These are phyloP conservation scores for Cucumis hystrix DNA, from an alignment of 306 rosid genomes.

Conservation along the genomic window DNA sequence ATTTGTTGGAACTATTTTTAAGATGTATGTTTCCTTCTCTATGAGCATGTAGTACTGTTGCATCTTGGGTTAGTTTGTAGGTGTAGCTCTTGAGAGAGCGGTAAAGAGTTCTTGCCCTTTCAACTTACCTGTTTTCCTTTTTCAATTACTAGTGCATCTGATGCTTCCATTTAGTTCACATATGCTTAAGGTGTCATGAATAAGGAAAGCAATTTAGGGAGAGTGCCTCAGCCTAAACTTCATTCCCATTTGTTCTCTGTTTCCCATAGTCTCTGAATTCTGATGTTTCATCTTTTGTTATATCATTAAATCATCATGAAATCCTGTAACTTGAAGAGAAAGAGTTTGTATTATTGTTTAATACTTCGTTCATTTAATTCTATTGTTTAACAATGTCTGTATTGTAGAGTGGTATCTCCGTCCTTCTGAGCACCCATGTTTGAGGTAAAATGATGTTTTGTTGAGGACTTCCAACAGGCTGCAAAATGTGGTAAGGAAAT, in stretches of 20 bases:
- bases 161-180: neutral
- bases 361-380: neutral
- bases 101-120: no score
- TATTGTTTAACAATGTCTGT: neutral
- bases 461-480: neutral
- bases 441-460: neutral
- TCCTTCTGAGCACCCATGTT: neutral
- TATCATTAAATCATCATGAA: neutral
- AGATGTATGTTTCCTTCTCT: no score
- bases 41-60: no score
- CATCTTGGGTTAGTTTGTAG: no score
- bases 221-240: neutral
- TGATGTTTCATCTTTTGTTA: neutral
- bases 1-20: no score
- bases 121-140: neutral
- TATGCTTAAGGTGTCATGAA: neutral
- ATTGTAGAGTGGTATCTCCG: neutral
- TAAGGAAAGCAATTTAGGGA: neutral
- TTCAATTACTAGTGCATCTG: neutral
- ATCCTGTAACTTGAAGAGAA: neutral
- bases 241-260: neutral
- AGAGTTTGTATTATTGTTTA: neutral
- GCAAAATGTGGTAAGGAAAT: neutral
- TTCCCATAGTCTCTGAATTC: neutral
- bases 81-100: no score